phyloP scores from a whole-genome alignment of 306 rosid species.

The Cajanus cajan region DNA sequence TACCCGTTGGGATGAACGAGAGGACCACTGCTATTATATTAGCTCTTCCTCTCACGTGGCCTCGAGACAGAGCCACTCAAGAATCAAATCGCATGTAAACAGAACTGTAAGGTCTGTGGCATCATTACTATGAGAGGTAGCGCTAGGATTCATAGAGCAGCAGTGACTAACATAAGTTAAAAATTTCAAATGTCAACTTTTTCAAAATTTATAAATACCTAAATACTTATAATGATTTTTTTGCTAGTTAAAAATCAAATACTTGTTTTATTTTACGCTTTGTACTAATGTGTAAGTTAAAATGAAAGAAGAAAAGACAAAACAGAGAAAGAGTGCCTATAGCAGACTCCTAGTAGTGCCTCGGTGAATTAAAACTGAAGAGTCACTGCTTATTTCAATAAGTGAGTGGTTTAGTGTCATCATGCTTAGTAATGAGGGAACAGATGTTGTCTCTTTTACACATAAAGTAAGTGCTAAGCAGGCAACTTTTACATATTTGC shows the following conservation, averaged over 20 bases:
- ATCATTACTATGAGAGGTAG: neutral
- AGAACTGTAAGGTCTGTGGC: neutral
- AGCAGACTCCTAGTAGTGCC: neutral
- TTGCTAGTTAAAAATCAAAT: neutral
- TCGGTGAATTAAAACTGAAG: neutral
- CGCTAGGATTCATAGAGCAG: neutral
- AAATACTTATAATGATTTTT: neutral
- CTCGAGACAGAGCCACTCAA: neutral
- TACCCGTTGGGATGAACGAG: neutral
- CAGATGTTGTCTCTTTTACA: conserved; percentile 4
- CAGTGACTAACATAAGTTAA: neutral
- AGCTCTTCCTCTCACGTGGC: neutral
- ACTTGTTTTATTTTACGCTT: neutral
- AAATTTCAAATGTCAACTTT: neutral
- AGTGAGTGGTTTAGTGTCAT: neutral
- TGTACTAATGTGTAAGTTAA: neutral
- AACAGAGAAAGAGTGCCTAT: neutral
- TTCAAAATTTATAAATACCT: too few species aligned
- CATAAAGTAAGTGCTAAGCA: conserved; percentile 25
- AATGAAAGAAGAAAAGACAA: neutral
- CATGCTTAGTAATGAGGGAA: conserved; percentile 18
- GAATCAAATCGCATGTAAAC: neutral
- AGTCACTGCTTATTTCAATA: neutral
- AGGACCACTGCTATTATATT: neutral
- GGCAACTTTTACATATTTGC: conserved; percentile 20